phyloP scores from a whole-genome alignment of 768 basidiomycete species.

The Panaeolus papilionaceus region DNA sequence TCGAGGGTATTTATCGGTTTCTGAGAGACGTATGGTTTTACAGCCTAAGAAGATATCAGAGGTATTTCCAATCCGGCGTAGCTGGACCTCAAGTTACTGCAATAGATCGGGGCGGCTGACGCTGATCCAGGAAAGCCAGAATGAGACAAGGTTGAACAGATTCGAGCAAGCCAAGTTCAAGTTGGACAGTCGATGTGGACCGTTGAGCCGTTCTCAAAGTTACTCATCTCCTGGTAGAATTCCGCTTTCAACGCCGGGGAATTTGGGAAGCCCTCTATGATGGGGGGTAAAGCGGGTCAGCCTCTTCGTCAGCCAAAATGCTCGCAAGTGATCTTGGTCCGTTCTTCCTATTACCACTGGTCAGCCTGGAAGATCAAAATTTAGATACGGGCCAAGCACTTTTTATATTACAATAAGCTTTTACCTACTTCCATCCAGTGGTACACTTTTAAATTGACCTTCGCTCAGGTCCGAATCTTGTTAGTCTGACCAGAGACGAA shows the following conservation, averaged over 20 bases:
- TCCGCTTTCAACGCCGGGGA: not conserved
- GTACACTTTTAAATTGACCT: constrained; percentile 9
- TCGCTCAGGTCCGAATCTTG: not conserved
- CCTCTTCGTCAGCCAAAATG: constrained; percentile 13
- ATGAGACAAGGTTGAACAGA: not conserved
- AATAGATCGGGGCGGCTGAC: constrained; percentile 22
- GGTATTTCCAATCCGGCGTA: constrained; percentile 18
- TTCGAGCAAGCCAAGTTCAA: not conserved
- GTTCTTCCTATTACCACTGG: constrained; percentile 11
- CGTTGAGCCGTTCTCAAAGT: constrained; percentile 4
- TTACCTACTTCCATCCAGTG: not conserved
- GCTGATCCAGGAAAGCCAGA: constrained; percentile 4
- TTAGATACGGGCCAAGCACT: constrained; percentile 1
- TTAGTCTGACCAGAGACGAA: constrained; percentile 3
- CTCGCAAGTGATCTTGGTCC: constrained; percentile 1
- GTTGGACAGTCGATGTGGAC: not conserved
- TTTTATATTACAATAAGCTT: constrained; percentile 1
- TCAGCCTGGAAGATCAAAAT: constrained; percentile 5
- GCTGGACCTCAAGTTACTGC: constrained; percentile 19
- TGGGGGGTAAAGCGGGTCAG: constrained; percentile 8
- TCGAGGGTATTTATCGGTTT: constrained; percentile 23
- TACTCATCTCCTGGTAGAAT: not conserved
- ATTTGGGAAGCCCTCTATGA: constrained; percentile 10
- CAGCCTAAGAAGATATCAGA: constrained; percentile 1
- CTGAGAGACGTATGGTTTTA: not conserved